These are phyloP conservation scores for Sisymbrium altissimum DNA, from an alignment of 345 rosid genomes.

Conservation along the genomic window DNA sequence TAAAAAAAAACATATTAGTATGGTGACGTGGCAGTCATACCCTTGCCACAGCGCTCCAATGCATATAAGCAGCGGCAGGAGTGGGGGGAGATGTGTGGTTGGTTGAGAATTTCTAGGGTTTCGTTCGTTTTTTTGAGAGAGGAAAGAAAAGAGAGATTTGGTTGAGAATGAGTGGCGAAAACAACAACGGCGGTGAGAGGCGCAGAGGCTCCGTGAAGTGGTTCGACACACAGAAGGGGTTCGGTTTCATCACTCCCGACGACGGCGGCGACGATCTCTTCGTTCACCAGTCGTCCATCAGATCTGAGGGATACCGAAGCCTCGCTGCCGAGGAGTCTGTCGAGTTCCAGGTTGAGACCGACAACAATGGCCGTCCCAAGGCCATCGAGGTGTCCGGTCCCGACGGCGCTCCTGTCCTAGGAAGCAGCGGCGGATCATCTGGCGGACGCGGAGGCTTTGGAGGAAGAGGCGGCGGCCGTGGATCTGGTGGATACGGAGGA, in stretches of 20 bases:
- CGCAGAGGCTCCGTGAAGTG: conserved; percentile 59
- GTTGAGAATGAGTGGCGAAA: conserved; percentile 32
- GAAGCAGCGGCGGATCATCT: conserved; percentile 21
- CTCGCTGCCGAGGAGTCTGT: conserved; percentile 60
- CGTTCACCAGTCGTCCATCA: conserved; percentile 82
- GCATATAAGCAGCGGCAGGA: conserved; percentile 18
- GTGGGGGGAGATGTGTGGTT: background rate
- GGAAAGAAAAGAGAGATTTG: background rate
- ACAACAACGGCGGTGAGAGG: conserved; percentile 17
- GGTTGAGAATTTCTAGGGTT: conserved; percentile 2
- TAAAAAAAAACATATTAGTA: background rate
- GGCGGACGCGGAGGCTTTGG: conserved; percentile 31
- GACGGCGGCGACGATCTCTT: conserved; percentile 82
- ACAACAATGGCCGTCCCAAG: conserved; percentile 56
- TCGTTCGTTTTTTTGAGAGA: background rate
- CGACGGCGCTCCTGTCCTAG: conserved; percentile 28
- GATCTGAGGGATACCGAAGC: conserved; percentile 70
- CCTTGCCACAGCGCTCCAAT: conserved; percentile 4
- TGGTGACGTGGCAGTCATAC: conserved; percentile 30
- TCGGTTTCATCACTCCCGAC: conserved; percentile 86
- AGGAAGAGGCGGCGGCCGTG: conserved; percentile 26
- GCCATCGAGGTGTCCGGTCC: conserved; percentile 84
- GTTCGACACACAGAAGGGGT: conserved; percentile 78
- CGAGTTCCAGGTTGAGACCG: conserved; percentile 47
- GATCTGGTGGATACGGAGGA: conserved; percentile 13